Evolutionary conservation across 2,329 filamentous ascomycete genomes (phyloP), one percentile per base, ranked within the genome.

Genomic region (Lecanicillium sp.): DNA sequence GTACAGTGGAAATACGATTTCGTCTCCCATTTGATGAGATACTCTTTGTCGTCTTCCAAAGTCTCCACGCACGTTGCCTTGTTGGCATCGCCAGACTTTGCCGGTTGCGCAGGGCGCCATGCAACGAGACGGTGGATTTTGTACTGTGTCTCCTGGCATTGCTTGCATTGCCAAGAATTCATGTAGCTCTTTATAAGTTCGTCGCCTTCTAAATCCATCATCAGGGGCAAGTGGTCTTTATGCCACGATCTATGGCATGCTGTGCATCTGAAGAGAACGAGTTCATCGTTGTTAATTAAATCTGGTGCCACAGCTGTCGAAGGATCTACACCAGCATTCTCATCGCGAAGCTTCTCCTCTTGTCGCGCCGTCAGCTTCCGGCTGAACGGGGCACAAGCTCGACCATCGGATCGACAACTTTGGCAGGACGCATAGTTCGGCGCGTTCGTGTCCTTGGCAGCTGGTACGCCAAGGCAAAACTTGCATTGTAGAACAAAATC

Each of bases 401-500:
- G 56, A 1, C 87, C 87, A n/a, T 65, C 54, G 22, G 68, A 55
- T 39, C 71, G 73, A 55, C 92, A 98, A 6, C 62, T 65, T 44
- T 84, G 77, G 52, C 94, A 98, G 33, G 66, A 66, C 42, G 81
- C 78, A 33, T 87, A 72, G 44, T 79, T 72, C 0, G 92, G 89
- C 1, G 81, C 79, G 14, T 67, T 71, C 0, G 52, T 46, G 46
- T 96, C 87, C 51, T 84, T 89, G 54, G 79, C 79, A 44, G 68
- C 66, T 33, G 79, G 72, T 15, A 72, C 55, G 4, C 81, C 81
- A 45, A 97, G 73, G 56, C 92, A 98, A 41, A 81, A 84, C 47
- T 80, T 82, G 62, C 92, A 98, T 56, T 98, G 92, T 29, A 98
- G 65, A 13, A 98, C 81, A 50, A 94, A 97, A 28, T 82, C 62